Percentiles rank a stretch among this genome's conserved stretches.
Conservation (phyloP, 2,329 filamentous ascomycete species). For the Ophiostoma piceae region DNA sequence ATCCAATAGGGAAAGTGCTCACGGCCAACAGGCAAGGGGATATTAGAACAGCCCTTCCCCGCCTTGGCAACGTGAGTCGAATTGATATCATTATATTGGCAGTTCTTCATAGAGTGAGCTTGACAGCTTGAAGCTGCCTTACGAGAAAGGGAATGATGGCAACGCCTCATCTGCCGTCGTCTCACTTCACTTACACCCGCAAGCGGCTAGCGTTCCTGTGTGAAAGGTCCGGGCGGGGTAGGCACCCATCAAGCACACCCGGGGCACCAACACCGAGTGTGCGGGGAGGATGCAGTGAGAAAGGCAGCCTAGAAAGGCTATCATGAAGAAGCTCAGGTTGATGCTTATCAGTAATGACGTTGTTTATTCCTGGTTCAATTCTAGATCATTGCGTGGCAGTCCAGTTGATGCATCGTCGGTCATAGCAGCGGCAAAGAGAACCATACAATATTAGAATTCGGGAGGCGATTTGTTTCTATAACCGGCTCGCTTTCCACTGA, state of each 20-base stretch:
- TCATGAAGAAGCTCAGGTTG: neutral
- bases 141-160: neutral
- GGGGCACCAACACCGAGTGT: neutral
- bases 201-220: neutral
- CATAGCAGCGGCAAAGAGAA: no score
- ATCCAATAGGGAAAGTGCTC: neutral
- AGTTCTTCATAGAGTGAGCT: neutral
- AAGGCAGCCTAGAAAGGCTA: neutral
- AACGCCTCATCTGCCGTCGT: neutral
- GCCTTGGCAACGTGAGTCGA: neutral
- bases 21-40: neutral
- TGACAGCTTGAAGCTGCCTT: neutral
- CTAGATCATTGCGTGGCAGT: no score
- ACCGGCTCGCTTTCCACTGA: constrained; percentile 30
- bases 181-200: neutral
- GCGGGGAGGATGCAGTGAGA: neutral
- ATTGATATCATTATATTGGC: neutral
- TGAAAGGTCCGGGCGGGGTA: constrained; percentile 3
- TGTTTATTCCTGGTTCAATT: neutral
- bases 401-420: neutral
- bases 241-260: neutral
- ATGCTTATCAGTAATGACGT: neutral
- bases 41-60: neutral
- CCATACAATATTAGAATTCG: no score
- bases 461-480: constrained; percentile 23